Evolutionary conservation across 2,329 filamentous ascomycete species (phyloP).

Genomic region (Hymenoscyphus fructigenus): DNA sequence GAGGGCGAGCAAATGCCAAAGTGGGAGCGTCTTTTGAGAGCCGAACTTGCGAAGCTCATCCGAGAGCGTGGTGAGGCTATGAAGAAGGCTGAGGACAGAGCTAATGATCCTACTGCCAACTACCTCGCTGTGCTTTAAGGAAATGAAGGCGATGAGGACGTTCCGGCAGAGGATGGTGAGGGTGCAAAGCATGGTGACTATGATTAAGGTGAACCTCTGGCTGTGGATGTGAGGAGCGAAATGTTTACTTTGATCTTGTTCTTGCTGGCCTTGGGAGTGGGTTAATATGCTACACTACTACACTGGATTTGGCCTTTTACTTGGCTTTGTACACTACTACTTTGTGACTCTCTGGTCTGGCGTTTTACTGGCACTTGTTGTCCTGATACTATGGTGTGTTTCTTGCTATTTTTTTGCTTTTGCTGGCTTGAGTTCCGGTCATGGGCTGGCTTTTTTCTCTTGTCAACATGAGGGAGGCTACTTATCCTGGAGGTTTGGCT

Average conservation of each 20-base stretch:
- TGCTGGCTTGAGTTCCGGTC: no score
- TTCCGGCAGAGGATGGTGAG: background rate
- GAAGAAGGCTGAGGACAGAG: background rate
- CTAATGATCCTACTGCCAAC: background rate
- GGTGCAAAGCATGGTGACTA: background rate
- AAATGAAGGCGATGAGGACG: background rate
- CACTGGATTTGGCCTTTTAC: background rate
- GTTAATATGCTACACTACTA: background rate
- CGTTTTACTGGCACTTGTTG: background rate
- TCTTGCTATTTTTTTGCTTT: background rate
- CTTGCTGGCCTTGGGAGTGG: background rate
- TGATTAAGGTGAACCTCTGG: background rate
- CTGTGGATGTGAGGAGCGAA: background rate
- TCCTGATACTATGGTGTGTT: background rate
- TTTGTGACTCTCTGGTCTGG: background rate
- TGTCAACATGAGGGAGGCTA: no score
- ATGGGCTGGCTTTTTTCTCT: no score
- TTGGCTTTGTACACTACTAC: background rate
- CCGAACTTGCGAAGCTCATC: constrained; percentile 24
- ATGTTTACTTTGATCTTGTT: background rate
- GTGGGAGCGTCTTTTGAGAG: constrained; percentile 31
- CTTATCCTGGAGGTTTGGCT: no score
- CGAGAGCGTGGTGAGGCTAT: constrained; percentile 7
- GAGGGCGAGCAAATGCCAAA: constrained; percentile 33
- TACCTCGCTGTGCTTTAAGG: background rate